Evolutionary conservation across 176 grass and related monocot genomes (phyloP).

Genomic region (Ampelocalamus luodianensis): DNA sequence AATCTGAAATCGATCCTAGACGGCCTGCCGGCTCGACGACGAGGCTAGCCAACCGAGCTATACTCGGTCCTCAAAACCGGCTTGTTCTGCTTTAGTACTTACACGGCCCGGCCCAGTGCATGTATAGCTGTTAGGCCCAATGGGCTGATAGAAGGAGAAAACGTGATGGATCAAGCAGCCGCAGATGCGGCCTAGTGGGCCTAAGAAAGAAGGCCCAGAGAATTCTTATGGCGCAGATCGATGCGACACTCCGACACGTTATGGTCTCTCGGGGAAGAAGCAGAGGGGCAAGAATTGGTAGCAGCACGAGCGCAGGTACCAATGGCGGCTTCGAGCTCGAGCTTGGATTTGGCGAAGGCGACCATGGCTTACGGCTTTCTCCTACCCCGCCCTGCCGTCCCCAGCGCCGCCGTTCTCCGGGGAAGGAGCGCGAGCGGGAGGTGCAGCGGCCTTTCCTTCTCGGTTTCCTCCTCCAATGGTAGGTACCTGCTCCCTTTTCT

Average conservation of each 20-base stretch:
- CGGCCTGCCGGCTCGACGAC: no score
- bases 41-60: no score
- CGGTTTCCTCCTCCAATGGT: slow-evolving; percentile 49
- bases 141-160: neutral
- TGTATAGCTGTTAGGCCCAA: neutral
- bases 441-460: slow-evolving; percentile 16
- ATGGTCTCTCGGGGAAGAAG: neutral
- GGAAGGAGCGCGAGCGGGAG: slow-evolving; percentile 14
- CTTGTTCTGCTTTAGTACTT: neutral
- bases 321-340: slow-evolving; percentile 31
- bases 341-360: slow-evolving; percentile 33
- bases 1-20: no score
- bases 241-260: slow-evolving; percentile 29
- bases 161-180: no score
- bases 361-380: neutral
- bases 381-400: neutral
- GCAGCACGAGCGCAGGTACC: neutral
- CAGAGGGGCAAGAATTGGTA: slow-evolving; percentile 2
- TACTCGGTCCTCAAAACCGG: no score
- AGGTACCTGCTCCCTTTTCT: slow-evolving; percentile 16
- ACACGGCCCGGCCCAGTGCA: neutral
- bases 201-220: neutral
- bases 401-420: neutral
- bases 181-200: neutral
- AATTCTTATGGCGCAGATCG: slow-evolving; percentile 40